Conservation (phyloP, 2,329 filamentous ascomycete species). For the Neospermospora avenae region DNA sequence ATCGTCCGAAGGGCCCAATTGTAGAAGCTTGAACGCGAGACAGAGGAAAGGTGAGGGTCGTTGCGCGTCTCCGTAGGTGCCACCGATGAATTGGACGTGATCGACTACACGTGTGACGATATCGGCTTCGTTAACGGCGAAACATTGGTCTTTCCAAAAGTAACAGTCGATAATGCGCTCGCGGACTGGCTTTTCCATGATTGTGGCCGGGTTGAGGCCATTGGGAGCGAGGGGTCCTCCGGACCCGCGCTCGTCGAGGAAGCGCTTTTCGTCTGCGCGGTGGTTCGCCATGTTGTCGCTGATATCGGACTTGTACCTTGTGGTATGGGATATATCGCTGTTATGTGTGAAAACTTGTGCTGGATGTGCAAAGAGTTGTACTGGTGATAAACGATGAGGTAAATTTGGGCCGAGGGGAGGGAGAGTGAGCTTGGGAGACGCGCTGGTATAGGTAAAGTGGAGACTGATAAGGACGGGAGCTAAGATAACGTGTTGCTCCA, state of each 20-base stretch:
- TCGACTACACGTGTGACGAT: conserved; percentile 88
- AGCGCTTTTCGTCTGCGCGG: conserved; percentile 74
- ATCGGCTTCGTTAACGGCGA: conserved; percentile 81
- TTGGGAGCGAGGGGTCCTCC: conserved; percentile 71
- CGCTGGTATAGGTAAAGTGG: too few relatives aligned
- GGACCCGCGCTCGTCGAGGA: conserved; percentile 90
- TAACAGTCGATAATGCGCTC: conserved; percentile 94
- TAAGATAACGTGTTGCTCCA: conserved; percentile 46
- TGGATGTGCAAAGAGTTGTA: neutral
- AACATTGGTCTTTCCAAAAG: conserved; percentile 99
- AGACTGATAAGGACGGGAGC: conserved; percentile 30
- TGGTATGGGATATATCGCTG: too few relatives aligned
- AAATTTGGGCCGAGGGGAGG: neutral
- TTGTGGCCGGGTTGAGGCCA: conserved; percentile 89
- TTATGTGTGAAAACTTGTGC: too few relatives aligned
- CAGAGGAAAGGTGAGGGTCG: conserved; percentile 92
- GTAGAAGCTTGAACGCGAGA: conserved; percentile 89
- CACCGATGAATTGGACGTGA: conserved; percentile 77
- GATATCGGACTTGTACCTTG: neutral
- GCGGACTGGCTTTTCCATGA: conserved; percentile 92
- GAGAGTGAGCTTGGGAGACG: too few relatives aligned
- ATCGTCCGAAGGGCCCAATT: conserved; percentile 76
- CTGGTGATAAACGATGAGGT: neutral
- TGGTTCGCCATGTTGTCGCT: conserved; percentile 45
- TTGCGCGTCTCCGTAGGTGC: conserved; percentile 80